A percentile compares a stretch with the other conserved stretches of the same genome.
Evolutionary conservation across 495 filamentous ascomycete species (phyloP).

Genomic region (Hypoxylon lienhwacheense): DNA sequence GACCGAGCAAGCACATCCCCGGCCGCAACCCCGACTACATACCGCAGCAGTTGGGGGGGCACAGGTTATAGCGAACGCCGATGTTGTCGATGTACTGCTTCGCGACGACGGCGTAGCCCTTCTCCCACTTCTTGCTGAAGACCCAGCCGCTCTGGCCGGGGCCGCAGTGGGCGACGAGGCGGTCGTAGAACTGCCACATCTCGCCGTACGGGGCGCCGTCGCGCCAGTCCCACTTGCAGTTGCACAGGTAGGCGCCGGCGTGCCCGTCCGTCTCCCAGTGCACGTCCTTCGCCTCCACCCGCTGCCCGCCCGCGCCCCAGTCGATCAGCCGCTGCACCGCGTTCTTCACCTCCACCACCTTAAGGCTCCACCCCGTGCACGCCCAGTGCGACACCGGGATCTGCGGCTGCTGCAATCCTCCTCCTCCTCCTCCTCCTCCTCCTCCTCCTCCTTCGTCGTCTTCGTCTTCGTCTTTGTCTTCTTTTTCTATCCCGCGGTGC

Average conservation of each 20-base stretch:
- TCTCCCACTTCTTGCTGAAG: slow-evolving; percentile 31
- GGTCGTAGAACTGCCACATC: slow-evolving; percentile 20
- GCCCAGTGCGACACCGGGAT: slow-evolving; percentile 22
- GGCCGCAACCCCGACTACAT: background rate
- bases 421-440: too few species aligned
- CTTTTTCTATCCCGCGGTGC: too few species aligned
- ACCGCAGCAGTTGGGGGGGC: slow-evolving; percentile 10
- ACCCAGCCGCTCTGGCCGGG: slow-evolving; percentile 19
- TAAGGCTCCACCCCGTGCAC: slow-evolving; percentile 1
- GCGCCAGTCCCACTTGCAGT: slow-evolving; percentile 40
- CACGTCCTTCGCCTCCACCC: background rate
- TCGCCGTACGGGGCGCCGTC: slow-evolving; percentile 12
- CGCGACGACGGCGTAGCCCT: slow-evolving; percentile 17
- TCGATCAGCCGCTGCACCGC: background rate
- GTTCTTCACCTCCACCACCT: background rate
- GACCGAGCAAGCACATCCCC: background rate
- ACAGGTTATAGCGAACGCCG: background rate
- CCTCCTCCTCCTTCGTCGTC: too few species aligned
- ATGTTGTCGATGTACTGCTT: background rate
- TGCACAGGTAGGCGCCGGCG: slow-evolving; percentile 48
- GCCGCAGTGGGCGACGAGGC: slow-evolving; percentile 18
- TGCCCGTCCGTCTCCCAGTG: background rate
- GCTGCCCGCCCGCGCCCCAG: background rate
- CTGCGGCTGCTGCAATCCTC: background rate
- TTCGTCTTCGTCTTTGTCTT: too few species aligned